A percentile compares a stretch with the other conserved stretches of the same genome.
phyloP scores from a whole-genome alignment of 2,329 filamentous ascomycete species.

The Biscogniauxia marginata region DNA sequence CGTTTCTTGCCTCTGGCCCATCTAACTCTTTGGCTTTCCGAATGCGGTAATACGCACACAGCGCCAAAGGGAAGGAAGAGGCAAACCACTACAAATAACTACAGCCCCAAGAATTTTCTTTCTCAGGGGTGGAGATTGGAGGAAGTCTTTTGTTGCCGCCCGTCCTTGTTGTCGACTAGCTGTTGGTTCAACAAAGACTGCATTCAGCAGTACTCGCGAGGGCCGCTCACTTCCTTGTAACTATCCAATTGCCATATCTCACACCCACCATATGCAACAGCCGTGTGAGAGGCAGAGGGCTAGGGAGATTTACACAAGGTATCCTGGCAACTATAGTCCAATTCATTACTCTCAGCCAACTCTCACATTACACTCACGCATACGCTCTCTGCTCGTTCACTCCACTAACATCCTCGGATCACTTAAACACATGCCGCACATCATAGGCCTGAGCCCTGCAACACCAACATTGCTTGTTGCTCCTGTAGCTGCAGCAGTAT shows the following conservation, averaged over 20 bases:
- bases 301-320: background rate
- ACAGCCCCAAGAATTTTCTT: conserved; percentile 25
- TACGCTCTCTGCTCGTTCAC: background rate
- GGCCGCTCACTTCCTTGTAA: conserved; percentile 12
- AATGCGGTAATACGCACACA: conserved; percentile 28
- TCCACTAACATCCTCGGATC: background rate
- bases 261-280: background rate
- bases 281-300: background rate
- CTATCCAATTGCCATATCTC: conserved; percentile 5
- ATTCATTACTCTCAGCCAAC: background rate
- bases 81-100: conserved; percentile 31
- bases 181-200: conserved; percentile 28
- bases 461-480: conserved; percentile 9
- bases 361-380: background rate
- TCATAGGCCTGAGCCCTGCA: conserved; percentile 2
- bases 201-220: conserved; percentile 16
- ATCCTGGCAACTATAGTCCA: background rate
- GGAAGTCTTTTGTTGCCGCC: conserved; percentile 18
- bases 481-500: conserved; percentile 10
- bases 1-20: conserved; percentile 3
- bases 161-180: conserved; percentile 16
- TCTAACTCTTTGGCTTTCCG: conserved; percentile 25
- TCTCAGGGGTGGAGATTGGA: conserved; percentile 19
- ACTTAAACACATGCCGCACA: background rate
- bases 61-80: conserved; percentile 25